Evolutionary conservation across 164 flowering plant species (phyloP).

Genomic region (Stephania japonica): DNA sequence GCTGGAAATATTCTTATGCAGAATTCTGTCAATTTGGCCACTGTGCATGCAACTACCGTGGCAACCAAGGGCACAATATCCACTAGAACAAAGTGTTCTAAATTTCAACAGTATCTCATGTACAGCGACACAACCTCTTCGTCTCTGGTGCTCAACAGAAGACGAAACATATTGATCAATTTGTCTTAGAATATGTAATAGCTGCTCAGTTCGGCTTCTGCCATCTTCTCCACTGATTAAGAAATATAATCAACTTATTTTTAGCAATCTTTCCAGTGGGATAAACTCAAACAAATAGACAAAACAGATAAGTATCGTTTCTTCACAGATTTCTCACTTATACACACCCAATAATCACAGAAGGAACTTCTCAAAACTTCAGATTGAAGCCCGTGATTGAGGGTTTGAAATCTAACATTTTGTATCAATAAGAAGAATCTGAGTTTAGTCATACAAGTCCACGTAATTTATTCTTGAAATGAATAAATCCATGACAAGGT

Average conservation of each 20-base stretch:
- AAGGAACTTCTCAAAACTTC: neutral
- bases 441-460: neutral
- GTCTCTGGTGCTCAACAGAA: slow-evolving; percentile 75
- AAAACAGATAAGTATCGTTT: neutral
- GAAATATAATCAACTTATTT: slow-evolving; percentile 2
- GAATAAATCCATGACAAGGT: neutral
- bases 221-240: slow-evolving; percentile 92
- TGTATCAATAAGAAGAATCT: too few species aligned
- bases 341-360: neutral
- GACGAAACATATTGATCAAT: slow-evolving; percentile 85
- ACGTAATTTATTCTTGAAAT: neutral
- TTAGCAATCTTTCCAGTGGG: neutral
- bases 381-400: neutral
- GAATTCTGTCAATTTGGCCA: slow-evolving; percentile 49
- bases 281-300: neutral
- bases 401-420: neutral
- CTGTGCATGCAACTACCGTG: slow-evolving; percentile 64
- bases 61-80: slow-evolving; percentile 77
- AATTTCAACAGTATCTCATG: slow-evolving; percentile 83
- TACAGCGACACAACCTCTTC: slow-evolving; percentile 83
- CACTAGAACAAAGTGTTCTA: slow-evolving; percentile 66
- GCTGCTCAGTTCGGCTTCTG: slow-evolving; percentile 85
- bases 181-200: slow-evolving; percentile 76
- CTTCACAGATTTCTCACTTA: neutral
- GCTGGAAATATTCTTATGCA: slow-evolving; percentile 51